Evolutionary conservation across 192 early-diverging fungal species (phyloP).

Genomic region (Coemansia sp.): DNA sequence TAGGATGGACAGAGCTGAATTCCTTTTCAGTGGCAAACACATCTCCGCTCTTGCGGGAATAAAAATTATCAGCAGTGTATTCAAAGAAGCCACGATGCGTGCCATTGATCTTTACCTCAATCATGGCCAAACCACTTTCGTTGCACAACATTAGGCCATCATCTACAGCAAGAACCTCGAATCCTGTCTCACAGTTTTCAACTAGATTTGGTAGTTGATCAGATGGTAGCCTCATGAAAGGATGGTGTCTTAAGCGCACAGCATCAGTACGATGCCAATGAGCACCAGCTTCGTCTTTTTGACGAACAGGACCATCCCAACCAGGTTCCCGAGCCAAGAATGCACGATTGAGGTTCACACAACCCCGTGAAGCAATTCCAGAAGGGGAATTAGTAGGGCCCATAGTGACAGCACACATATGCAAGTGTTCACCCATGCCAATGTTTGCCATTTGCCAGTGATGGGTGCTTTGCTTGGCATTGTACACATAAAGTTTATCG

Average conservation of each 20-base stretch:
- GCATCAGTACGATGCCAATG: conserved; percentile 67
- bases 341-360: conserved; percentile 63
- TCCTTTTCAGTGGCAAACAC: conserved; percentile 23
- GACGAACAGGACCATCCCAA: conserved; percentile 49
- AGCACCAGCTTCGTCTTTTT: conserved; percentile 58
- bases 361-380: conserved; percentile 65
- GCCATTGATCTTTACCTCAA: conserved; percentile 59
- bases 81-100: conserved; percentile 54
- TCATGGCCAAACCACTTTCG: conserved; percentile 56
- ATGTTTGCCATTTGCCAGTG: conserved; percentile 64
- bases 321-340: conserved; percentile 62
- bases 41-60: conserved; percentile 17
- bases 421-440: conserved; percentile 71
- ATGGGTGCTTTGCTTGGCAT: conserved; percentile 61
- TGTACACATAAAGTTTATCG: conserved; percentile 57
- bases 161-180: conserved; percentile 37
- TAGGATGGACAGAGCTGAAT: conserved; percentile 18
- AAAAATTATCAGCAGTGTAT: conserved; percentile 48
- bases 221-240: conserved; percentile 57
- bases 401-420: conserved; percentile 65
- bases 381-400: conserved; percentile 59
- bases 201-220: conserved; percentile 31
- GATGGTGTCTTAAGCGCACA: conserved; percentile 59
- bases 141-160: conserved; percentile 35
- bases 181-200: conserved; percentile 18